Evolutionary conservation across 192 early-diverging fungal genomes (phyloP).

Genomic region (Funneliformis mosseae): DNA sequence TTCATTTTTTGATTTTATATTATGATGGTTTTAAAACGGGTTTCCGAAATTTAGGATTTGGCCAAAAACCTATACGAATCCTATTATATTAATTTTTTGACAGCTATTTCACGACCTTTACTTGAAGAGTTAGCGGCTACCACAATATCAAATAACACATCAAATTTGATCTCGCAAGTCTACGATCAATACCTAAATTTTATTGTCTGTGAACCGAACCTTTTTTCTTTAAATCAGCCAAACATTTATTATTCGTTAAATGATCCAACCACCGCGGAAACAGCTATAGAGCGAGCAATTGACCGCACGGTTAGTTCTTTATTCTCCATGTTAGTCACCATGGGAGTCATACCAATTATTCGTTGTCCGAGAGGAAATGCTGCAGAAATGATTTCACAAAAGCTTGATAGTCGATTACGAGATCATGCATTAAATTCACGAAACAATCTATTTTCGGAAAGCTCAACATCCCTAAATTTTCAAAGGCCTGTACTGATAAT

Average conservation of each 20-base stretch:
- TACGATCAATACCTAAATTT: constrained; percentile 99
- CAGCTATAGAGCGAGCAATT: constrained; percentile 75
- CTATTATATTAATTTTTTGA: constrained; percentile 95
- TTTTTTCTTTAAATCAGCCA: constrained; percentile 89
- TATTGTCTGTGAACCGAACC: constrained; percentile 84
- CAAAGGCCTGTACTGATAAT: constrained; percentile 87
- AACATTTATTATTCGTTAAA: constrained; percentile 82
- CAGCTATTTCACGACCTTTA: constrained; percentile 80
- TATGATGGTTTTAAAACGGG: neutral
- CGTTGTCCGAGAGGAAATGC: constrained; percentile 88
- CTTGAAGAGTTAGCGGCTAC: constrained; percentile 93
- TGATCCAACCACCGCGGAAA: constrained; percentile 80
- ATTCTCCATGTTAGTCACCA: constrained; percentile 91
- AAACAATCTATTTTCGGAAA: constrained; percentile 79
- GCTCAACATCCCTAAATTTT: constrained; percentile 54
- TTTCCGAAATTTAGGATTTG: constrained; percentile 69
- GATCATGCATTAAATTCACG: constrained; percentile 90
- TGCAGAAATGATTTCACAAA: constrained; percentile 90
- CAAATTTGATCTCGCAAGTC: constrained; percentile 83
- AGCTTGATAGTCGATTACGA: constrained; percentile 85
- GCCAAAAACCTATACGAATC: constrained; percentile 89
- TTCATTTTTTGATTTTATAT: neutral
- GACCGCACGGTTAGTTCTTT: constrained; percentile 78
- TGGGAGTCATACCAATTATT: constrained; percentile 89
- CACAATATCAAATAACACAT: constrained; percentile 73